phyloP scores from a whole-genome alignment of 441 rosid species.

The Euphorbia schlechtendalii region DNA sequence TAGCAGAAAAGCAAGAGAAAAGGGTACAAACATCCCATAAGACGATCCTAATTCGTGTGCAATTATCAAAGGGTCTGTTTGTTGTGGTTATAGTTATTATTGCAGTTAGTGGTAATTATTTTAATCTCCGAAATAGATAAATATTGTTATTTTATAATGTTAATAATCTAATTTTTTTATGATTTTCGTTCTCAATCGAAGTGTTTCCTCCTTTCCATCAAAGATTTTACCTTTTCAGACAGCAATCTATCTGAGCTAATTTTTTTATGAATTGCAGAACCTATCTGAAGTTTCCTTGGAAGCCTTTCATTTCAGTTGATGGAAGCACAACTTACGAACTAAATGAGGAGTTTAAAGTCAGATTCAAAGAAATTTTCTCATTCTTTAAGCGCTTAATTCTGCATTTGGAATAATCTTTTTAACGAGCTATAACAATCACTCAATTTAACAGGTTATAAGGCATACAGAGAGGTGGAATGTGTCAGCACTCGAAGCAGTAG shows the following conservation, averaged over 20 bases:
- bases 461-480: slow-evolving; percentile 82
- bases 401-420: neutral
- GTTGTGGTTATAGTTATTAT: no score
- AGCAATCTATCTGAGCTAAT: neutral
- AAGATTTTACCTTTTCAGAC: no score
- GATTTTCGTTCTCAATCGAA: neutral
- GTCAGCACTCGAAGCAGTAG: slow-evolving; percentile 65
- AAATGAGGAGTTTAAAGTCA: slow-evolving; percentile 41
- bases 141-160: no score
- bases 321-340: slow-evolving; percentile 73
- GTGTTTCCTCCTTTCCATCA: no score
- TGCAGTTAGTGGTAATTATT: no score
- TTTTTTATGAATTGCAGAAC: slow-evolving; percentile 47
- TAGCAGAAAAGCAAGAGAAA: no score
- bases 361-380: slow-evolving; percentile 13
- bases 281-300: slow-evolving; percentile 76
- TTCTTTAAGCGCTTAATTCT: neutral
- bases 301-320: slow-evolving; percentile 56
- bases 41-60: no score
- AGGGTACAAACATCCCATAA: no score
- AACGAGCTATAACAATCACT: neutral
- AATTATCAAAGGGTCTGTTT: no score
- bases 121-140: no score
- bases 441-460: slow-evolving; percentile 45
- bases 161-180: no score